Base-by-base conservation (phyloP, 1,139 yeast species). In the Zygosaccharomyces sapae region DNA sequence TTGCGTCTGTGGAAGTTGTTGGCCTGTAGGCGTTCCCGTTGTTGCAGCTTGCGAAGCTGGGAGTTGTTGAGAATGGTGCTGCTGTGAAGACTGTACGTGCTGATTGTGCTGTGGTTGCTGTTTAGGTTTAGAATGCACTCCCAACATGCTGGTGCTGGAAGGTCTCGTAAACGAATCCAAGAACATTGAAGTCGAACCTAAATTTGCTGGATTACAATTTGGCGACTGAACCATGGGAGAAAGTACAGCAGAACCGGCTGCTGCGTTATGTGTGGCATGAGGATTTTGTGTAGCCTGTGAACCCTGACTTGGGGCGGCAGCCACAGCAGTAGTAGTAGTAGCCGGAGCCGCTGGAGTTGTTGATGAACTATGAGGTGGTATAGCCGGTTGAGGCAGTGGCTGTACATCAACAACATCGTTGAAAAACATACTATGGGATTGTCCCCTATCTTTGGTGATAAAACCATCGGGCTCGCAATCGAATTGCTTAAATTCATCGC, bases 181-280 rank as follows among this genome's bases (percentile, higher is more conserved):
- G 41, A 52, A 56, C 49, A 55, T 53, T 5, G 58, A 53, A 8
- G 52, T 45, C 22, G 45, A 41, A 31, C 55, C 50, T 12, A 38
- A 35, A 44, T 38, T 43, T 20, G 53, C 37, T 46, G 55, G 42
- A 37, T 48, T 22, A 13, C 50, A 48, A 13, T 44, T 41, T 6
- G 52, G 54, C 5, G 52, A 53, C 38, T 47, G 58, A 45, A 53
- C 45, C 50, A 56, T 41, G 24, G 62, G 59, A 3, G 62, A 56
- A 29, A 55, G 44, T 39, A 55, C 56, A 49, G 55, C 59, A 54
- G 61, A 54, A 40, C 62, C 63, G 47, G 60, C 57, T 51, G 57
- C 52, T 49, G 50, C 37, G 22, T 42, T 38, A 20, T 38, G 41
- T 20, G 41, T 38, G 45, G 37, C 43, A 13, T 31, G 37, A 19